Evolutionary conservation across 2,329 filamentous ascomycete genomes (phyloP), one percentile per base, ranked within the genome.

Genomic region (Aspergillus chevalieri): DNA sequence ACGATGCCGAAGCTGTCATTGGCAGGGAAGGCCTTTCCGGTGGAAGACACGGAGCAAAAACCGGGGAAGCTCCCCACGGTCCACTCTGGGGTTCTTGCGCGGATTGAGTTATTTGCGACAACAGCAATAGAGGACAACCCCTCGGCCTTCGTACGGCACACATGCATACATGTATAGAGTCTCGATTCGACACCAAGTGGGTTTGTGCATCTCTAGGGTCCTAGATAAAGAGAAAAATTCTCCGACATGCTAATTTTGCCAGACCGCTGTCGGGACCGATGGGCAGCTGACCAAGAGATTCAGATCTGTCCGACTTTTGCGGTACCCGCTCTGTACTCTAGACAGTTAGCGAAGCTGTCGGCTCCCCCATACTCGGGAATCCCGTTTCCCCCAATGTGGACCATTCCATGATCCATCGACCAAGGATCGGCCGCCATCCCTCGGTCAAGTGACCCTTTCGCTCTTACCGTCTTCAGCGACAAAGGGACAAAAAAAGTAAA

Each of bases 281-380:
- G 52, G 22, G 41, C 28, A 30, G 30, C 38, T 41, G 38, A 41
- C 38, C 38, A 12, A 41, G 19, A 12, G 28, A 34, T 53, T 46
- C 44, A 51, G 51, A 53, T 54, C 53, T 43, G 49, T 47, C 45
- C 54, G 52, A 52, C 39, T 47, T 30, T 49, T 39, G 47, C 24
- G 47, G 49, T 46, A 45, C 43, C 49, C 49, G 49, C 42, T 30
- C 26, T 36, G 47, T 38, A 38, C 34, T 17, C 45, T 53, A 50
- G 49, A 49, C 44, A 48, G 45, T 55, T 51, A 14, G 21, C 26
- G 21, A 28, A n/a, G 21, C 12, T 28, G 43, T 22, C 47, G 43
- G 41, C 46, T 56, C 54, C 52, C 52, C 56, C 54, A 49, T 52
- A 54, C 51, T 52, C 49, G 56, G 54, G 44, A 46, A 57, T 57